Percentiles rank a stretch among this genome's conserved stretches.
Evolutionary conservation across 2,329 filamentous ascomycete species (phyloP).

Genomic region (Diaporthe ampelina): DNA sequence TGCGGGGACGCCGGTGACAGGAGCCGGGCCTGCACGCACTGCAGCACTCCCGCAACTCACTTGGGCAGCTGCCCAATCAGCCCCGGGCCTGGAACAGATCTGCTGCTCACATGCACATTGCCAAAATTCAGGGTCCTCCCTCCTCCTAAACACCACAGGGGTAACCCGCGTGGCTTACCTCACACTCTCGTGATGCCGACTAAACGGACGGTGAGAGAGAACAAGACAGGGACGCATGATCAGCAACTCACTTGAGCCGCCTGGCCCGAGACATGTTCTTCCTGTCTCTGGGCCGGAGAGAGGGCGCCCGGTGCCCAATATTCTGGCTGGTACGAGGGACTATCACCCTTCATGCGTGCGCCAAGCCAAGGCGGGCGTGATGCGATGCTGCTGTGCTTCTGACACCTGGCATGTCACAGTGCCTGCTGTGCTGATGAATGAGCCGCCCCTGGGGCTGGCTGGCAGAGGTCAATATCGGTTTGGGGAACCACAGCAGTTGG

Average conservation of each 20-base stretch:
- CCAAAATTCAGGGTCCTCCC: conserved; percentile 29
- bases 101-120: conserved; percentile 37
- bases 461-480: background rate
- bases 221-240: background rate
- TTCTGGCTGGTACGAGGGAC: background rate
- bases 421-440: conserved; percentile 8
- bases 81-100: conserved; percentile 34
- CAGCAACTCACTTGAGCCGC: background rate
- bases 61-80: conserved; percentile 20
- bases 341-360: background rate
- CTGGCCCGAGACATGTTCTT: background rate
- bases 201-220: background rate
- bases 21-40: conserved; percentile 33
- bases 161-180: conserved; percentile 12
- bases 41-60: background rate
- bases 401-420: conserved; percentile 3
- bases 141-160: conserved; percentile 15
- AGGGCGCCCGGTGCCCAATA: background rate
- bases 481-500: conserved; percentile 11
- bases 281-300: background rate
- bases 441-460: background rate
- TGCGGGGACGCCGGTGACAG: conserved; percentile 26
- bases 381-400: conserved; percentile 19
- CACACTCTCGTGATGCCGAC: conserved; percentile 16
- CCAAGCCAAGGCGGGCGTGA: conserved; percentile 8